Percentiles rank a stretch among this genome's conserved stretches.
These are phyloP conservation scores for Cladophialophora yegresii DNA, from an alignment of 2,329 filamentous ascomycete genomes.

Conservation along the genomic window DNA sequence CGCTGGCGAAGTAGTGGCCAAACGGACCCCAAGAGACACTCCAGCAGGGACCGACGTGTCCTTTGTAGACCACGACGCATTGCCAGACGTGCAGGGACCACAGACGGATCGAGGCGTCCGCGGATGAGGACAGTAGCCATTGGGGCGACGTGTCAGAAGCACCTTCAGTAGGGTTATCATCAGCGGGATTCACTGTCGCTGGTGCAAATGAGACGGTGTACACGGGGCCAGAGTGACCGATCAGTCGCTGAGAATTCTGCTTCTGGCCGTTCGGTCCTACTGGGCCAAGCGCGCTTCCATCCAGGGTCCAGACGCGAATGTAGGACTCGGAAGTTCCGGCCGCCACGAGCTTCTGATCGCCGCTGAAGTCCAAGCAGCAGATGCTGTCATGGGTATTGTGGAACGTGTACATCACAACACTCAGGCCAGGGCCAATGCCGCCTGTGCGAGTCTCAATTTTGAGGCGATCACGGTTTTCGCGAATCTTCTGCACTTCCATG, in stretches of 20 bases:
- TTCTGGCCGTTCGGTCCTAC: slow-evolving; percentile 63
- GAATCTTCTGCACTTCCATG: slow-evolving; percentile 90
- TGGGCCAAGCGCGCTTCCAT: slow-evolving; percentile 77
- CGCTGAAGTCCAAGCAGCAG: slow-evolving; percentile 93
- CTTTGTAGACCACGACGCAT: slow-evolving; percentile 92
- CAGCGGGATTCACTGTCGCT: slow-evolving; percentile 55
- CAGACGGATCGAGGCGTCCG: slow-evolving; percentile 82
- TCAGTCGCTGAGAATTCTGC: slow-evolving; percentile 71
- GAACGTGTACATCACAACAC: slow-evolving; percentile 96
- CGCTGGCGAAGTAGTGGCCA: slow-evolving; percentile 90
- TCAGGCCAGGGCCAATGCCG: slow-evolving; percentile 78
- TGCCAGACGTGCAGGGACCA: slow-evolving; percentile 92
- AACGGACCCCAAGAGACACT: slow-evolving; percentile 87
- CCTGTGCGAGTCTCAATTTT: slow-evolving; percentile 81
- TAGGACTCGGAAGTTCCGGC: slow-evolving; percentile 92
- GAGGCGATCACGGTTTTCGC: slow-evolving; percentile 89
- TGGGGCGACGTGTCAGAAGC: slow-evolving; percentile 57
- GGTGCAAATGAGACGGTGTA: slow-evolving; percentile 90
- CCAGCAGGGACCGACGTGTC: slow-evolving; percentile 86
- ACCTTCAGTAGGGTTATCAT: slow-evolving; percentile 43
- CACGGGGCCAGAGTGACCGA: slow-evolving; percentile 87
- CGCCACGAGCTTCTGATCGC: slow-evolving; percentile 83
- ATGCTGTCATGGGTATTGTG: slow-evolving; percentile 94
- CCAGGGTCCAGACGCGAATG: slow-evolving; percentile 89
- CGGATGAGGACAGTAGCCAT: slow-evolving; percentile 82